Percentiles rank a stretch among this genome's conserved stretches.
phyloP scores from a whole-genome alignment of 352 stramenopile species.

The Pythium chondricola region DNA sequence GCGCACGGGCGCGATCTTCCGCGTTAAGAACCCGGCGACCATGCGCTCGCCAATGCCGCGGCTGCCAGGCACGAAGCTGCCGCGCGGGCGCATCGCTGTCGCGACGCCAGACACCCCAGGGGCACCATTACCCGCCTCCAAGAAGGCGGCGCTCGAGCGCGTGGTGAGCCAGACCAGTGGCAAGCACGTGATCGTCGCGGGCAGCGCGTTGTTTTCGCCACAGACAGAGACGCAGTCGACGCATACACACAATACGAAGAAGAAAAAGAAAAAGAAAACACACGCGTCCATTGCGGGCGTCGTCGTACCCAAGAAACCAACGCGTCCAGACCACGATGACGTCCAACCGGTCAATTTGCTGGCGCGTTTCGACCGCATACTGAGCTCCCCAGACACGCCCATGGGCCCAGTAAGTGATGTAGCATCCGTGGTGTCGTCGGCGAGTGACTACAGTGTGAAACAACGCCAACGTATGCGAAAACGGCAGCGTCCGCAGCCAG shows the following conservation, averaged over 20 bases:
- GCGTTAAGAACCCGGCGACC: conserved; percentile 16
- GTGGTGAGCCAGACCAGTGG: conserved; percentile 1
- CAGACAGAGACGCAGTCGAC: background rate
- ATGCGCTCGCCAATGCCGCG: conserved; percentile 17
- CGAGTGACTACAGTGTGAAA: background rate
- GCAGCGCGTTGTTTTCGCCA: background rate
- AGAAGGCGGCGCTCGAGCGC: conserved; percentile 6
- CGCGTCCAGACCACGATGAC: background rate
- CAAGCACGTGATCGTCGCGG: too few relatives aligned
- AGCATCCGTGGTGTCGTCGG: too few relatives aligned
- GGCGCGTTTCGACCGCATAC: conserved; percentile 11
- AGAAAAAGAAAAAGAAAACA: background rate
- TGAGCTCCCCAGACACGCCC: too few relatives aligned
- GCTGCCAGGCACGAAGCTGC: background rate
- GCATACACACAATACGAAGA: background rate
- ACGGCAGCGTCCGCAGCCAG: background rate
- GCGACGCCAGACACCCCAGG: conserved; percentile 11
- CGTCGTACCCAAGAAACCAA: background rate
- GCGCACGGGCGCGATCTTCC: conserved; percentile 25
- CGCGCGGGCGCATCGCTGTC: conserved; percentile 11
- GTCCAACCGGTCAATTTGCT: background rate
- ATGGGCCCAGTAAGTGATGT: too few relatives aligned
- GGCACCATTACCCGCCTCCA: background rate
- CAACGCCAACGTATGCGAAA: too few relatives aligned
- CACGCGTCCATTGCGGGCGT: background rate